A percentile compares a stretch with the other conserved stretches of the same genome.
Conservation (phyloP, 768 basidiomycete genomes). For the Hypsizygus marmoreus region DNA sequence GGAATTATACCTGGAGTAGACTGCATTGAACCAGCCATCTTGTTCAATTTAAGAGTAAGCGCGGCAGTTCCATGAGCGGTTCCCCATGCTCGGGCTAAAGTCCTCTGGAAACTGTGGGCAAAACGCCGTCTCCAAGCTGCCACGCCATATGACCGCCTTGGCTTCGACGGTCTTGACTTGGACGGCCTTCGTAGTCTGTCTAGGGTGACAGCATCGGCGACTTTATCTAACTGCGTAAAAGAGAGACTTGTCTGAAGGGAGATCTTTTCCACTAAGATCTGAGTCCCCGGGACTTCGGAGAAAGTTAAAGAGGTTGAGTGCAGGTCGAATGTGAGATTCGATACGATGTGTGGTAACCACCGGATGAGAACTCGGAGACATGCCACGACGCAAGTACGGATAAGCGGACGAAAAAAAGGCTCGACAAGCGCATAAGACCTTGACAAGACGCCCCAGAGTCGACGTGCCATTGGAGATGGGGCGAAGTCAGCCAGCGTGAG, state of each 20-base stretch:
- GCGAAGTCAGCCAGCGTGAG: constrained; percentile 51
- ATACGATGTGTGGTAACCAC: constrained; percentile 68
- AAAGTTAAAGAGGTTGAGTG: constrained; percentile 55
- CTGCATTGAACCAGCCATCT: constrained; percentile 44
- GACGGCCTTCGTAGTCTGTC: no score
- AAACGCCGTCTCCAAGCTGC: constrained; percentile 67
- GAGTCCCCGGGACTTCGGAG: constrained; percentile 50
- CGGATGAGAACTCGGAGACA: constrained; percentile 60
- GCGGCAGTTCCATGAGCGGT: constrained; percentile 58
- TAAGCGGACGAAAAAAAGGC: constrained; percentile 61
- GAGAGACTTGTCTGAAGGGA: constrained; percentile 55
- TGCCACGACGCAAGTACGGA: constrained; percentile 56
- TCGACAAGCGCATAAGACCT: constrained; percentile 50
- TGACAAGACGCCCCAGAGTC: constrained; percentile 40
- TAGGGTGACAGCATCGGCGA: constrained; percentile 28
- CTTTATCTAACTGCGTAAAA: constrained; percentile 52
- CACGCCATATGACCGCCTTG: constrained; percentile 45
- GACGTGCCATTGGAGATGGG: constrained; percentile 44
- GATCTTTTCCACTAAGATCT: constrained; percentile 51
- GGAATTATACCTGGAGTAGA: constrained; percentile 13
- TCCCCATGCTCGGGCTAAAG: constrained; percentile 71
- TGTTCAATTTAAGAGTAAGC: constrained; percentile 49
- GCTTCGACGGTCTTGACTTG: constrained; percentile 20
- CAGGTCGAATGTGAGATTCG: constrained; percentile 68
- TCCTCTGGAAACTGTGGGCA: constrained; percentile 58